phyloP scores from a whole-genome alignment of 306 rosid genomes.

The Macrotyloma uniflorum region DNA sequence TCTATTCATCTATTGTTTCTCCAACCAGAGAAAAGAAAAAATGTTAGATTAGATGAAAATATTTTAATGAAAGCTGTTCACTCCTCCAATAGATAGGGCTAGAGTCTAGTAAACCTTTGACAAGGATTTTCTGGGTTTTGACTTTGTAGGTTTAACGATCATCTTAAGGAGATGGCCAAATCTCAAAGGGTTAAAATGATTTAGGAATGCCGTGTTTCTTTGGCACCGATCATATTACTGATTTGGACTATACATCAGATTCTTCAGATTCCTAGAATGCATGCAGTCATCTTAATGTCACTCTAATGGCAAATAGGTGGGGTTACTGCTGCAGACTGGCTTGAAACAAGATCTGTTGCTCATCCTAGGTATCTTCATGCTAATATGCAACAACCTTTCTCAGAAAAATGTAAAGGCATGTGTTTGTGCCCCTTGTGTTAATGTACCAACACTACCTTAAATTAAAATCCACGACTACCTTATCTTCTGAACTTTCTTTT shows the following conservation, averaged over 20 bases:
- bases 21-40: not conserved
- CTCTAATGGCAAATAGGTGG: not conserved
- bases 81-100: not conserved
- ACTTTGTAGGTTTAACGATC: not conserved
- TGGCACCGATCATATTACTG: not conserved
- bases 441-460: not conserved
- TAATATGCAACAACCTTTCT: not conserved
- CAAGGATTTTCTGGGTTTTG: not conserved
- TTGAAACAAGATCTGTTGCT: not conserved
- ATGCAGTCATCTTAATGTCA: not conserved
- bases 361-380: not conserved
- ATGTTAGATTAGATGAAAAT: not conserved
- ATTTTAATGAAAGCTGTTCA: not conserved
- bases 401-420: not conserved
- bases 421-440: not conserved
- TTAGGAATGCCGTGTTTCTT: not conserved
- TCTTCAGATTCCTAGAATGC: slow-evolving; percentile 16
- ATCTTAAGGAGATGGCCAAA: slow-evolving; percentile 5
- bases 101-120: slow-evolving; percentile 7
- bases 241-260: slow-evolving; percentile 1
- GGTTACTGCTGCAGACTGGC: not conserved
- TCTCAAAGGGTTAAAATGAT: not conserved
- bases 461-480: not conserved
- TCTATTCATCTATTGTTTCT: slow-evolving; percentile 1
- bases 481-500: not conserved